A percentile compares a stretch with the other conserved stretches of the same genome.
Evolutionary conservation across 495 filamentous ascomycete genomes (phyloP).

Genomic region (Cercophora scortea): DNA sequence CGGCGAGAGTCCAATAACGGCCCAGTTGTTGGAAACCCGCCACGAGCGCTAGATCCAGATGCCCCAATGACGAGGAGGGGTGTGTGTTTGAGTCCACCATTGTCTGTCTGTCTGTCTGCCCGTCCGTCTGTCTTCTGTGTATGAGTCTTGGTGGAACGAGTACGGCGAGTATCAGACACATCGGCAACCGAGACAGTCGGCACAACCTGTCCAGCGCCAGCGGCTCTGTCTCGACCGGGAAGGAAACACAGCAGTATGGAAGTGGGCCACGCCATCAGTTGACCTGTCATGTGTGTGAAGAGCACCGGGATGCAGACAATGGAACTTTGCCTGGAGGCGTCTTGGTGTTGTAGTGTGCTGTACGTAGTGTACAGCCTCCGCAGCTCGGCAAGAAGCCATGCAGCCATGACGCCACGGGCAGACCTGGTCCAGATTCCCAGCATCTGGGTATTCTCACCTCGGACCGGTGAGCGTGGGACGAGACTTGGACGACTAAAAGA

Average conservation of each 20-base stretch:
- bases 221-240: slow-evolving; percentile 1
- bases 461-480: no score
- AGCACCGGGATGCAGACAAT: no score
- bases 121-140: neutral
- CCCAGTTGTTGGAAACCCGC: slow-evolving; percentile 6
- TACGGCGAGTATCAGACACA: neutral
- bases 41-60: neutral
- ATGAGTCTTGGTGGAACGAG: neutral
- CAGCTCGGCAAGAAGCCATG: neutral
- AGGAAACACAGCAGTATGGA: slow-evolving; percentile 3
- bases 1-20: slow-evolving; percentile 20
- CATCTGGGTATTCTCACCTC: neutral
- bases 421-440: neutral
- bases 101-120: neutral
- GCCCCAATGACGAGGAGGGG: neutral
- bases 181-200: slow-evolving; percentile 5
- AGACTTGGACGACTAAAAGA: no score
- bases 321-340: no score
- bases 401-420: neutral
- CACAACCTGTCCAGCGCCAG: slow-evolving; percentile 1
- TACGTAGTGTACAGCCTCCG: neutral
- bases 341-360: no score
- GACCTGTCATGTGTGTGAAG: no score
- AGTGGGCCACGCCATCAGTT: neutral
- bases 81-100: neutral